phyloP scores from a whole-genome alignment of 441 rosid genomes.

The Corymbia calophylla region DNA sequence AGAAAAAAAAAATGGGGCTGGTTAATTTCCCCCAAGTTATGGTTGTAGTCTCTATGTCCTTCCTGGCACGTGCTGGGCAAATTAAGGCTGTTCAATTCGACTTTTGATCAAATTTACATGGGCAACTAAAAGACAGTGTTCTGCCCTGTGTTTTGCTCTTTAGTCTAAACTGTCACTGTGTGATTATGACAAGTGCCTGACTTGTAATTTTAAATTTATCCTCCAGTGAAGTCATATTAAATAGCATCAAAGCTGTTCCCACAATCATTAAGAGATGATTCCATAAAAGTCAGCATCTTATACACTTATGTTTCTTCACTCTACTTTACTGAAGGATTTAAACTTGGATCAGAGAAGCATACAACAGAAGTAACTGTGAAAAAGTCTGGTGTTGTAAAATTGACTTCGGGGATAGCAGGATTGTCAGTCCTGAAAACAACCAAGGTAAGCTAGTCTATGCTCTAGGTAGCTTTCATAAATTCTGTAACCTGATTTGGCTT shows the following conservation, averaged over 20 bases:
- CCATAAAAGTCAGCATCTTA: not conserved
- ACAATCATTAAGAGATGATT: not conserved
- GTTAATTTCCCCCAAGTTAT: not conserved
- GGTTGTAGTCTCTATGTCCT: not conserved
- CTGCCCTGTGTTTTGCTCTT: not conserved
- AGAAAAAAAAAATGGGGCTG: not conserved
- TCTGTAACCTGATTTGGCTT: not conserved
- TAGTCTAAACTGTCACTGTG: not conserved
- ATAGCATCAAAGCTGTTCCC: not conserved
- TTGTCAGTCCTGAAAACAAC: slow-evolving; percentile 84
- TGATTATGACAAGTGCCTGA: not conserved
- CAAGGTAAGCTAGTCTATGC: slow-evolving; percentile 33
- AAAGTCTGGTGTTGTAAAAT: slow-evolving; percentile 50
- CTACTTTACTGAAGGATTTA: slow-evolving; percentile 51
- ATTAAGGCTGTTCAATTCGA: not conserved
- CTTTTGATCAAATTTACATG: not conserved
- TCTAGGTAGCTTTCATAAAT: not conserved
- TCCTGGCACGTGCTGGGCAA: not conserved
- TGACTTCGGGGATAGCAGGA: slow-evolving; percentile 71
- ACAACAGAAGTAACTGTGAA: slow-evolving; percentile 55
- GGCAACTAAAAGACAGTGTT: not conserved
- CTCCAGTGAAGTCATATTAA: not conserved
- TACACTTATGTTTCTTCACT: not conserved
- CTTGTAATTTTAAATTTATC: not conserved
- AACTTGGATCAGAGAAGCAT: slow-evolving; percentile 90